phyloP scores from a whole-genome alignment of 2,329 filamentous ascomycete species.

The Fusarium siculi region DNA sequence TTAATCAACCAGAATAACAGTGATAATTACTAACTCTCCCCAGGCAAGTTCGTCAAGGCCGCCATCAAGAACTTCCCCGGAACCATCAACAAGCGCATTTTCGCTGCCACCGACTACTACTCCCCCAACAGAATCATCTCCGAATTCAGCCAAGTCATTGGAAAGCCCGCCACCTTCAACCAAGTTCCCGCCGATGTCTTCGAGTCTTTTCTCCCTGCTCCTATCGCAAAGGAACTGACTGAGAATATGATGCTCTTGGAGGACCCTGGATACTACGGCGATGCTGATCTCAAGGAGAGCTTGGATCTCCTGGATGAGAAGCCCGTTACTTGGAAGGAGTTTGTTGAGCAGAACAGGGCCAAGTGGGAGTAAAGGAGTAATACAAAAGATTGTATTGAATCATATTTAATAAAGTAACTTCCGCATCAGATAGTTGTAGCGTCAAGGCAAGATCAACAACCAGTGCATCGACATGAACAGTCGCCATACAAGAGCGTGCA shows the following conservation, averaged over 20 bases:
- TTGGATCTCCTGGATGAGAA: slow-evolving; percentile 49
- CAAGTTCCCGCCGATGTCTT: slow-evolving; percentile 50
- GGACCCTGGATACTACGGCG: slow-evolving; percentile 55
- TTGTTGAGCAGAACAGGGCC: slow-evolving; percentile 46
- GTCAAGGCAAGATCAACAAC: accelerated
- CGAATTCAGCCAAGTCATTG: slow-evolving; percentile 50
- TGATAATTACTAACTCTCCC: accelerated
- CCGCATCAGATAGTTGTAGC: too few relatives aligned
- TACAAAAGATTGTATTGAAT: neutral
- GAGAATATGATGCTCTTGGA: slow-evolving; percentile 57
- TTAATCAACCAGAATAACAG: accelerated
- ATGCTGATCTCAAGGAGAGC: slow-evolving; percentile 48
- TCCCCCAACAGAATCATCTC: slow-evolving; percentile 46
- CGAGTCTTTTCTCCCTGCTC: slow-evolving; percentile 47
- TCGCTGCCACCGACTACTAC: slow-evolving; percentile 52
- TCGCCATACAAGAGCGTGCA: neutral
- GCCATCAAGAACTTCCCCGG: slow-evolving; percentile 46
- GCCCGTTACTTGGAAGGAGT: slow-evolving; percentile 53
- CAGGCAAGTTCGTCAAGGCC: slow-evolving; percentile 50
- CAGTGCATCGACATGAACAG: neutral
- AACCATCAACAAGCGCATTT: slow-evolving; percentile 48
- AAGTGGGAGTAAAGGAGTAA: slow-evolving; percentile 38
- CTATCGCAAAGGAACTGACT: slow-evolving; percentile 50
- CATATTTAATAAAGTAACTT: neutral
- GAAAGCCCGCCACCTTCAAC: slow-evolving; percentile 46